Evolutionary conservation across 257 asterid genomes (phyloP), one percentile per base, ranked within the genome.

Genomic region (Nicotiana obtusifolia): DNA sequence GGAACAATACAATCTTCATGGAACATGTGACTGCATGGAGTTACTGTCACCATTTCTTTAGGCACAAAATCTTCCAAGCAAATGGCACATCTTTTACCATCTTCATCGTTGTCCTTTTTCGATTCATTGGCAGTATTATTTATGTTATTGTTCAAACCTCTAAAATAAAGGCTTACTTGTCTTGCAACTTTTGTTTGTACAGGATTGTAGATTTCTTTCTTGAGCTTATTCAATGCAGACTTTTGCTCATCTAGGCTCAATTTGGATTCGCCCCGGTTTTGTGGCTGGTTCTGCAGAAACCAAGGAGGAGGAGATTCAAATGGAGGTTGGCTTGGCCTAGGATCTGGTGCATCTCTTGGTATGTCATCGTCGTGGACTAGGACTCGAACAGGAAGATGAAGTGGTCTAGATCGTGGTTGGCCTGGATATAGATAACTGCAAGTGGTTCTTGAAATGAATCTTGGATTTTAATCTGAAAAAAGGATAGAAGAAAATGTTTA

Each of bases 1-100:
- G 97, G 97, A 59, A 90, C 91, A 28, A 95, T 95, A 85, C 99
- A 95, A 2, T 91, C 97, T 78, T 91, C 97, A 24, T 95, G 99
- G 77, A 95, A 95, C 97, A 95, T 91, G 81, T 95, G 99, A 53
- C 85, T 83, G 89, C 99, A 93, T 0, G 99, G 97, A 17, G 99
- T 93, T 14, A 87, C 60, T 8, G 91, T 92, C 75, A 95, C 93
- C 22, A 86, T 83, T 81, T 92, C 89, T 64, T 83, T 90, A 7
- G 92, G 79, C 83, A 86, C 92, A 81, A 95, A 95, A 86, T 95
- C 99, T 13, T 95, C 99, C 83, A 95, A 84, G 85, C 98, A 95
- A 79, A 95, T 81, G 0, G 98, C 86, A 49, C 99, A 94, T 77
- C 95, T 85, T 66, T 91, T 91, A 49, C 91, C 91, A 14, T 86